Evolutionary conservation across 306 rosid species (phyloP).

Genomic region (Cyclanthera cordifolia): DNA sequence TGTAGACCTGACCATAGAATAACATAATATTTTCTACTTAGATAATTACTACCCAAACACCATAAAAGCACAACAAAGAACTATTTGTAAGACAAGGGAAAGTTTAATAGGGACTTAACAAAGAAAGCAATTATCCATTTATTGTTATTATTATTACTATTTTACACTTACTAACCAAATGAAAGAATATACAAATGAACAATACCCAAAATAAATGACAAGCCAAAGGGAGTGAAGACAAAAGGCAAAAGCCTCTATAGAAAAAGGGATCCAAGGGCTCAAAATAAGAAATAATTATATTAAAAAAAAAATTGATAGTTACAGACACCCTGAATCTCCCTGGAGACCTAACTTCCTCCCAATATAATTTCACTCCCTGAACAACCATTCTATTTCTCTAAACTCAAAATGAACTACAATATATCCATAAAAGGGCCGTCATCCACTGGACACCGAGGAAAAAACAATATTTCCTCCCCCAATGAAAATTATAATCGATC

Average conservation of each 20-base stretch:
- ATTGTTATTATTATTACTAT: not conserved
- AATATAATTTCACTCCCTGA: not conserved
- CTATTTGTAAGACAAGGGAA: not conserved
- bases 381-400: not conserved
- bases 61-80: not conserved
- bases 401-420: not conserved
- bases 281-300: not conserved
- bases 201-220: not conserved
- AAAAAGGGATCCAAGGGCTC: not conserved
- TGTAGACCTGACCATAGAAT: not conserved
- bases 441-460: not conserved
- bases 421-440: not conserved
- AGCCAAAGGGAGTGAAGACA: not conserved
- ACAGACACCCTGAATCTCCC: not conserved
- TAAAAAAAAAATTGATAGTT: not conserved
- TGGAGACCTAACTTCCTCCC: not conserved
- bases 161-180: not conserved
- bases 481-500: not conserved
- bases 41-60: not conserved
- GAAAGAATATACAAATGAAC: not conserved
- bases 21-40: not conserved
- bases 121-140: not conserved
- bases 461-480: not conserved
- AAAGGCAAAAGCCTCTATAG: not conserved
- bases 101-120: not conserved